phyloP scores from a whole-genome alignment of 2,329 filamentous ascomycete genomes.

The Elsinoe batatas region DNA sequence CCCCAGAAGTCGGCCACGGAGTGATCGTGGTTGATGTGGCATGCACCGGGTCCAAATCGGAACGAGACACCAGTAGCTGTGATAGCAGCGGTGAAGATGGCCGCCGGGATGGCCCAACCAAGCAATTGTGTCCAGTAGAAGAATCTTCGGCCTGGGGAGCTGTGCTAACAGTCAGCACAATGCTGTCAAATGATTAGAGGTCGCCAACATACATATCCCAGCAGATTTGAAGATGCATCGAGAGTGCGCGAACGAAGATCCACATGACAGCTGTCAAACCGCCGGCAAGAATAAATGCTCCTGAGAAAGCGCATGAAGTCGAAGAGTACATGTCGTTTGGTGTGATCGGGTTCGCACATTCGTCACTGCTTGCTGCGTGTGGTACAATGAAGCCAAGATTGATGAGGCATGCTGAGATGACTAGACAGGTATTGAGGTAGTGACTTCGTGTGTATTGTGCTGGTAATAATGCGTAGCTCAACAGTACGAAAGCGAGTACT shows the following conservation, averaged over 20 bases:
- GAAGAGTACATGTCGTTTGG: constrained; percentile 84
- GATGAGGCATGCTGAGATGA: constrained; percentile 65
- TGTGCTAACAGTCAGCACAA: not conserved
- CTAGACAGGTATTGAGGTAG: constrained; percentile 83
- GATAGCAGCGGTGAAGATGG: constrained; percentile 67
- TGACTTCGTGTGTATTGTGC: constrained; percentile 85
- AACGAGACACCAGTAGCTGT: constrained; percentile 87
- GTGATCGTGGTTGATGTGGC: constrained; percentile 86
- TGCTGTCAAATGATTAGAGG: not conserved
- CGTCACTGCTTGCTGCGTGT: constrained; percentile 62
- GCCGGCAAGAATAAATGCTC: constrained; percentile 74
- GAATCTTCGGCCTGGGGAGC: constrained; percentile 71
- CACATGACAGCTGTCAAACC: constrained; percentile 79
- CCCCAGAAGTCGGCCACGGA: constrained; percentile 84
- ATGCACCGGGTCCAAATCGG: constrained; percentile 71
- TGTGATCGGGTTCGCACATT: constrained; percentile 85
- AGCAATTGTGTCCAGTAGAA: constrained; percentile 73
- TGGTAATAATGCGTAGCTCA: constrained; percentile 71
- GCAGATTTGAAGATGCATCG: constrained; percentile 93
- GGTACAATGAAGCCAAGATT: constrained; percentile 91
- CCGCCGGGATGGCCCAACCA: constrained; percentile 74
- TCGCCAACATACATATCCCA: constrained; percentile 58
- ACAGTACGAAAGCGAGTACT: constrained; percentile 63
- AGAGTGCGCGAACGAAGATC: constrained; percentile 82
- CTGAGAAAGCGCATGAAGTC: constrained; percentile 76